These are phyloP conservation scores for Kodamaea sp. DNA, from an alignment of 1,139 yeast genomes.

Conservation along the genomic window DNA sequence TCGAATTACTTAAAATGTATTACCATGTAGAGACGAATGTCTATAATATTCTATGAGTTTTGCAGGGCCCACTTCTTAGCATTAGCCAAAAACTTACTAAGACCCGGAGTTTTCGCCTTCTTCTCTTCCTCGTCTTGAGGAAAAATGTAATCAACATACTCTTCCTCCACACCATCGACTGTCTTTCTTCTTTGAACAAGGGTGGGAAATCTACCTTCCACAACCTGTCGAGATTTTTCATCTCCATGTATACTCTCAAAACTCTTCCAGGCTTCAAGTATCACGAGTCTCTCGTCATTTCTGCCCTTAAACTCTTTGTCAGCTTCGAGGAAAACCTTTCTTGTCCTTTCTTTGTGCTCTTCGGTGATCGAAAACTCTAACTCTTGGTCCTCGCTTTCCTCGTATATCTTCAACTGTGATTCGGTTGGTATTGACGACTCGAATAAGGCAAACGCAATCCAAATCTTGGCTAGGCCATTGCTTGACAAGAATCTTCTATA, in stretches of 20 bases:
- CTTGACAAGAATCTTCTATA: constrained; percentile 45
- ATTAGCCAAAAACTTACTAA: constrained; percentile 58
- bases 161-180: constrained; percentile 51
- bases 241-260: constrained; percentile 71
- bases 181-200: constrained; percentile 49
- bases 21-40: too few relatives aligned
- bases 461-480: constrained; percentile 41
- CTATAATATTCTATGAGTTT: constrained; percentile 1
- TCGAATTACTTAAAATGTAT: too few relatives aligned
- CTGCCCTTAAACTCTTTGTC: constrained; percentile 43
- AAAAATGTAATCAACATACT: constrained; percentile 64
- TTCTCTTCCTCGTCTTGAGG: constrained; percentile 55
- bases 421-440: constrained; percentile 68
- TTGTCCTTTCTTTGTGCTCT: constrained; percentile 51
- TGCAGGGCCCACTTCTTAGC: constrained; percentile 60
- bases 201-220: constrained; percentile 57
- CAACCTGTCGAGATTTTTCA: constrained; percentile 30
- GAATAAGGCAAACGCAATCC: constrained; percentile 73
- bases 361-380: constrained; percentile 55
- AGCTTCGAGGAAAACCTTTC: constrained; percentile 61
- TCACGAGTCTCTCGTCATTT: constrained; percentile 48
- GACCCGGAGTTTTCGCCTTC: constrained; percentile 25
- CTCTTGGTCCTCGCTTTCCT: constrained; percentile 44
- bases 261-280: constrained; percentile 64
- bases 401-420: constrained; percentile 45